Evolutionary conservation across 2,329 filamentous ascomycete genomes (phyloP).

Genomic region (Paradendryphiella salina): DNA sequence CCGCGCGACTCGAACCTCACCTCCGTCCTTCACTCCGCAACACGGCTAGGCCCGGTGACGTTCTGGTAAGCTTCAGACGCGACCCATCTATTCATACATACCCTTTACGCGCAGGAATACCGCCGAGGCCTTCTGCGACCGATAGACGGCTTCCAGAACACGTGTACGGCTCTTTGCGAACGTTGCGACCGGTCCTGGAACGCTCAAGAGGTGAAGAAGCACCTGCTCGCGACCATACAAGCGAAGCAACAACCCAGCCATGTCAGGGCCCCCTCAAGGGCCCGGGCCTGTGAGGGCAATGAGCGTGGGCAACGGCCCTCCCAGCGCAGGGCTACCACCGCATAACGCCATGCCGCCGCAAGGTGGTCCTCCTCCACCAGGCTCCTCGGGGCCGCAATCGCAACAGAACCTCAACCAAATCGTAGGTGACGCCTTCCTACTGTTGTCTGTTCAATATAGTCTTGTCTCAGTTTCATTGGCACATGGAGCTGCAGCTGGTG

Average conservation of each 20-base stretch:
- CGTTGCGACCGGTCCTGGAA: constrained; percentile 23
- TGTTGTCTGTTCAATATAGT: background rate
- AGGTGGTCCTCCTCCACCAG: constrained; percentile 52
- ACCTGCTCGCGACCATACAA: constrained; percentile 15
- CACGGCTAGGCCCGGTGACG: constrained; percentile 14
- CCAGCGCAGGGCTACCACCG: constrained; percentile 45
- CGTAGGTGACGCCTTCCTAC: constrained; percentile 61
- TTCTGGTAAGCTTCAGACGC: constrained; percentile 5
- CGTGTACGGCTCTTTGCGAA: constrained; percentile 13
- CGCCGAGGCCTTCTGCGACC: background rate
- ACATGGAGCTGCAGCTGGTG: background rate
- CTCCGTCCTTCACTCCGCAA: constrained; percentile 30
- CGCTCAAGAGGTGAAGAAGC: constrained; percentile 29
- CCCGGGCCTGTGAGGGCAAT: constrained; percentile 42
- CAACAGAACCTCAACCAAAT: constrained; percentile 95
- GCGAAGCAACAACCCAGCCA: constrained; percentile 29
- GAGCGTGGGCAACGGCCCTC: constrained; percentile 51
- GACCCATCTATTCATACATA: background rate
- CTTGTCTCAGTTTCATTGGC: background rate
- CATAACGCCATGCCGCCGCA: constrained; percentile 54
- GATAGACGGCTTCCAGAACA: background rate
- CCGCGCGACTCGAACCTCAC: constrained; percentile 28
- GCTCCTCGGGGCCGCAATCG: constrained; percentile 61
- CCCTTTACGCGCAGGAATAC: constrained; percentile 3
- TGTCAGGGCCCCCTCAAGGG: constrained; percentile 46